Base-by-base conservation (phyloP, 768 basidiomycete species). In the Leucocoprinus sp. region DNA sequence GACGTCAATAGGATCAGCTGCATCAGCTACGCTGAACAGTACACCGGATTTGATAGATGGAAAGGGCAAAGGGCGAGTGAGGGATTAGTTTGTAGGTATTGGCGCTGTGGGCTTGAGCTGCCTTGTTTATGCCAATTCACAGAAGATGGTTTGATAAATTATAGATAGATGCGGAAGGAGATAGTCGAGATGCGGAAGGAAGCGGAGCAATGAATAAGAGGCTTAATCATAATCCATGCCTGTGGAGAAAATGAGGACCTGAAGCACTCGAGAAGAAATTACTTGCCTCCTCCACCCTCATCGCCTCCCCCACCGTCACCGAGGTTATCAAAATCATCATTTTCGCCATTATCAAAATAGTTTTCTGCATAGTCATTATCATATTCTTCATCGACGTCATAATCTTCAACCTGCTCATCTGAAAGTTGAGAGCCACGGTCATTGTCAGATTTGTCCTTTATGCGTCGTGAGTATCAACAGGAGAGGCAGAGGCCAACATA, bases 291-390 rank as follows among this genome's bases (percentile, higher is more conserved):
- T 48, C 76, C 83, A 29, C 78, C 82, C 23, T 75, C 83, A 31
- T 74, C 84, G 14, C 75, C 85, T 3, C 74, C 84, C 8, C 72
- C 82, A 0, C 78, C 82, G 7, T 75, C 88, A 4, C 82, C 86
- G 17, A 86, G 60, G 54, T 88, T 82, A 54, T 92, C 89, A 44
- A 75, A 61, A 55, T 91, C 85, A 42, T 91, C 88, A 3, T 71
- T 80, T 62, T 90, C 88, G 14, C 88, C 88, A 43, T 89, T 90
- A 60, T 92, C 88, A 58, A 92, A 92, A 70, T 92, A 91, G 58
- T 92, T 88, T 50, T 85, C 84, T 2, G 83, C 88, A 51, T 92
- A 92, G 51, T 92, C 89, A 53, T 92, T 90, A 61, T 91, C 89
- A 56, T 91, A 89, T 55, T 90, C 88, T 60, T 93, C 90, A 24